Base-by-base conservation (phyloP, 495 filamentous ascomycete species). In the Talaromyces adpressus region DNA sequence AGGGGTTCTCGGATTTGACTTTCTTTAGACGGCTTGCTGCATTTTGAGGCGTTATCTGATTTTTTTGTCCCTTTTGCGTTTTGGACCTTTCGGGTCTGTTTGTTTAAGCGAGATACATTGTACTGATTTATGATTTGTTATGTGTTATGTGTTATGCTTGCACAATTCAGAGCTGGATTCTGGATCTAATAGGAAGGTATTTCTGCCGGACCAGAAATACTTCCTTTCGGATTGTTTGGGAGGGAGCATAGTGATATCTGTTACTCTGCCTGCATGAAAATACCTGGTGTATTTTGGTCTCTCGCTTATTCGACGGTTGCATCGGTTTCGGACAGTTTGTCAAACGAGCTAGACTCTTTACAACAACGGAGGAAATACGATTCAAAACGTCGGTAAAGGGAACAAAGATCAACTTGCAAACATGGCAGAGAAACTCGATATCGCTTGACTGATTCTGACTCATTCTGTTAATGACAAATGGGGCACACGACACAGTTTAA, bases 21-120 rank as follows among this genome's bases (percentile, higher is more conserved):
- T 63, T 62, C 12, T 58, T 9, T 65, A 57, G 32, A 52, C 54
- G 25, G 49, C 45, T 52, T 63, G 56, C 34, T 67, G 59, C 53
- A 58, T 52, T 64, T 30, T 58, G 39, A 27, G 62, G 53, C 62
- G 63, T 64, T 59, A 30, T 45, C 56, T 53, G 29, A 34, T 22
- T 51, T 47, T 20, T 27, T 47, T 23, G 20, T 62, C 29, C 57
- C 4, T 53, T 62, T 22, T 39, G 9, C 32, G 34, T 41, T 47
- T 36, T 34, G 1, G 23, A 2, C 0, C n/a, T 58, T 32, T 36
- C 30, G 56, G 30, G 56, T 20, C 4, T 57, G 29, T 58, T 58
- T 57, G 16, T 58, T 58, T 22, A 2, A 58, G 56, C 56, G 56
- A 59, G 53, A 29, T 36, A 63, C 62, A 57, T 27, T 58, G 51